Percentiles rank a stretch among this genome's conserved stretches.
These are phyloP conservation scores for Karstenula rhodostoma DNA, from an alignment of 2,329 filamentous ascomycete species.

Conservation along the genomic window DNA sequence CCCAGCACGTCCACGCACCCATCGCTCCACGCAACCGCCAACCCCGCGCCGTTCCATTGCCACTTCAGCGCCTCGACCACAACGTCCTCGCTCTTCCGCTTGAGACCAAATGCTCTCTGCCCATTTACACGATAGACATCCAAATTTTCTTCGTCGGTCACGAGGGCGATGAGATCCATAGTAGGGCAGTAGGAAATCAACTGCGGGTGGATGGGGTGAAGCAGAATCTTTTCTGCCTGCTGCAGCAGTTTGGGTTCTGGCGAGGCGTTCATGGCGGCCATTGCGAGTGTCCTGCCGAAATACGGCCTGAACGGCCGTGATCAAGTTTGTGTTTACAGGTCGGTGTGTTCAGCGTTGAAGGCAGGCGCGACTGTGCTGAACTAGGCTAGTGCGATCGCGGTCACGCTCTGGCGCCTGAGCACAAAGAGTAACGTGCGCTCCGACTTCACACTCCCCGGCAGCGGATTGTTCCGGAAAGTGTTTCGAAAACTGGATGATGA, in stretches of 20 bases:
- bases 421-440: not conserved
- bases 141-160: constrained; percentile 72
- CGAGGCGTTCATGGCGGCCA: constrained; percentile 24
- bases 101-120: constrained; percentile 69
- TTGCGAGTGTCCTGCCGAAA: constrained; percentile 1
- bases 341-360: constrained; percentile 28
- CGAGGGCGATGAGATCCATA: constrained; percentile 82
- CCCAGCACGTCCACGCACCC: constrained; percentile 79
- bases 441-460: no score
- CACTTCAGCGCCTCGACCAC: constrained; percentile 52
- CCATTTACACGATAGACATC: constrained; percentile 81
- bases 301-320: constrained; percentile 11
- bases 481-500: no score
- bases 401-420: constrained; percentile 19
- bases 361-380: constrained; percentile 27
- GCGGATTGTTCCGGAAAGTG: no score
- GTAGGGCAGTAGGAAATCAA: constrained; percentile 81
- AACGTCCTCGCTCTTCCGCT: constrained; percentile 47
- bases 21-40: constrained; percentile 86
- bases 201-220: constrained; percentile 60
- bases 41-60: constrained; percentile 68
- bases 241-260: constrained; percentile 38
- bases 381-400: constrained; percentile 34
- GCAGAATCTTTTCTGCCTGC: constrained; percentile 53
- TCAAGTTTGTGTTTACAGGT: constrained; percentile 13